Evolutionary conservation across 306 rosid species (phyloP), one percentile per base, ranked within the genome.

Genomic region (Fragaria nilgerrensis): DNA sequence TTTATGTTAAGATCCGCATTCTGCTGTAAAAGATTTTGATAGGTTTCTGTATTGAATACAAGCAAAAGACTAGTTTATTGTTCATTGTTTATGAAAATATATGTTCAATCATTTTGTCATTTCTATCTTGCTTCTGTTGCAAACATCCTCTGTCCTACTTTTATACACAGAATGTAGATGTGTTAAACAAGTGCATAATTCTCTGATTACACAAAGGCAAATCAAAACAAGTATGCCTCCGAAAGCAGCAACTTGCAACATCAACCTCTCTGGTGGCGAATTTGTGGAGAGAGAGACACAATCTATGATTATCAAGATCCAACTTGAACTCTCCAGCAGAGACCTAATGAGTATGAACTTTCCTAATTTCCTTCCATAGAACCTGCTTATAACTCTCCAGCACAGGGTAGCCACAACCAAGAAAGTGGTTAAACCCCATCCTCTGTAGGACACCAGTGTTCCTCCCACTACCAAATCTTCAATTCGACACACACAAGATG

Each of bases 341-440:
- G 69, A 43, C 73, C 74, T 87, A 5, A 89, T n/a, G 0, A 48
- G 23, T 69, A 68, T 12, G 44, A 79, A 44, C 45, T 71, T 90
- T 34, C 86, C 80, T 20, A 79, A 49, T 73, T 68, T 85, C 20
- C 72, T 72, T 34, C 88, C 87, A 2, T 39, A 47, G 10, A 94
- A 59, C 65, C 88, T 84, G 67, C 95, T 79, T 19, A 90, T 7
- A 55, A 88, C 84, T 86, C 98, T 92, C 76, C 82, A 73, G 82
- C 87, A 90, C 13, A 92, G 75, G 41, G 85, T 89, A 41, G 84
- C 86, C 72, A 92, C 92, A 80, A 90, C 93, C 32, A 79, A 80
- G 77, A 90, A 89, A 7, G 93, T 90, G 37, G 98, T 89, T 77
- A 73, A n/a, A 7, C 97, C 89, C 97, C 97, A 90, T 56, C 97